Base-by-base conservation (phyloP, 192 early-diverging fungal species). In the Linnemannia zychae region DNA sequence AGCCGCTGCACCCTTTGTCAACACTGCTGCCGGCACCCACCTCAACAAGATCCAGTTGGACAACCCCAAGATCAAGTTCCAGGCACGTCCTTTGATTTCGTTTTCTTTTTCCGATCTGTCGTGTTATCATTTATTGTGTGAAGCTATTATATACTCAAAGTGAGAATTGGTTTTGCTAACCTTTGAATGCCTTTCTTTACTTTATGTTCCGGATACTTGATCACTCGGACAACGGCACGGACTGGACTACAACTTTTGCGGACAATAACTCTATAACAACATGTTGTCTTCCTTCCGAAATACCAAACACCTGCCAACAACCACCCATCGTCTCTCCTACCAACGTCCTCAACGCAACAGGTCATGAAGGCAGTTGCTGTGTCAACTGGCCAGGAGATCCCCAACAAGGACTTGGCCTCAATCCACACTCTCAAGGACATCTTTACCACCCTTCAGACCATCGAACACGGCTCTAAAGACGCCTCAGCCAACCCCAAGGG, bases 391-490 rank as follows among this genome's bases (percentile, higher is more conserved):
- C 74, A 57, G 9, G 82, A 85, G 47, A 79, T 85, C 73, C 82
- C 82, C 66, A 85, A 46, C 77, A 85, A 85, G 74, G 77, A 85
- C 46, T 63, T 85, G 12, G 34, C 77, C 0, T 72, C 82, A 0
- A 85, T 85, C 74, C 72, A 75, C 68, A 72, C 66, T 38, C 82
- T 85, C 77, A 68, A 76, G 67, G 82, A 85, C 33, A 15, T 85
- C 22, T 46, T 79, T 22, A 52, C 72, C 3, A 71, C 69, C 4
- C 34, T 85, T 36, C 68, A 72, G 46, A 38, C 38, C 34, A 36
- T 85, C 20, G 70, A 79, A 22, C 47, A 72, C 38, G 77, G 71
- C 33, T 17, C 67, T 4, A n/a, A 50, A 3, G 46, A 47, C 17
- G 63, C 74, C 13, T 66, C 74, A 11, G 24, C 46, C 5, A 85